Percentiles rank a stretch among this genome's conserved stretches.
Conservation (phyloP, 1,284 basidiomycete species). For the Irpex sp. region DNA sequence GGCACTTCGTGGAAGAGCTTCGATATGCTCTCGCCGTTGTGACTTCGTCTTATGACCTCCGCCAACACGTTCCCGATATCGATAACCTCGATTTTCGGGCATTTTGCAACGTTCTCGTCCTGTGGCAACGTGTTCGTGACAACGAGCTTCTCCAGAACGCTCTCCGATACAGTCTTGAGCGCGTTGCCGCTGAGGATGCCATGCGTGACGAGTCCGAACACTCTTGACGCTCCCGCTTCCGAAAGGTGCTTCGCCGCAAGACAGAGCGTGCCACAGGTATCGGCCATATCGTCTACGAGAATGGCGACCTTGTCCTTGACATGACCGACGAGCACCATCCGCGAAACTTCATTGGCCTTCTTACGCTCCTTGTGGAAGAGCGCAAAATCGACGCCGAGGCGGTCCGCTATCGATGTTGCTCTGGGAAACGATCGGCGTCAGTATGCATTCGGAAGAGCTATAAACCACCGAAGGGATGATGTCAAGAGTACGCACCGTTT, state of each 20-base stretch:
- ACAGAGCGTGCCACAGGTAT: constrained; percentile 97
- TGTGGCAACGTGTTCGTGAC: constrained; percentile 99
- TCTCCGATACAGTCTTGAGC: constrained; percentile 65
- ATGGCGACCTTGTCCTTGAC: constrained; percentile 94
- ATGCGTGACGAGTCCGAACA: constrained; percentile 95
- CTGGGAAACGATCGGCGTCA: constrained; percentile 36
- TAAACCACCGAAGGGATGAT: background rate
- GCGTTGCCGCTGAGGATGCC: constrained; percentile 94
- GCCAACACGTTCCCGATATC: constrained; percentile 95
- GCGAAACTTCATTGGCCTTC: constrained; percentile 98
- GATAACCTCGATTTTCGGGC: constrained; percentile 91
- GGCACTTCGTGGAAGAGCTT: constrained; percentile 84
- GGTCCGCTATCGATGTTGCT: constrained; percentile 96
- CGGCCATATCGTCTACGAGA: constrained; percentile 99
- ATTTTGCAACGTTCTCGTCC: constrained; percentile 68
- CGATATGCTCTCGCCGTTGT: constrained; percentile 82
- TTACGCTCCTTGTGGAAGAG: constrained; percentile 99
- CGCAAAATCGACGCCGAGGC: constrained; percentile 96
- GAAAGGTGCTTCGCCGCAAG: constrained; percentile 87
- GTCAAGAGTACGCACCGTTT: constrained; percentile 69
- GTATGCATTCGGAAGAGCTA: background rate
- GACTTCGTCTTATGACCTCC: constrained; percentile 92
- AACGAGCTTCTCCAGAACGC: constrained; percentile 89
- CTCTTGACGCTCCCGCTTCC: constrained; percentile 86
- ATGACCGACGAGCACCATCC: constrained; percentile 97